phyloP scores from a whole-genome alignment of 768 basidiomycete genomes.

The Trametes cingulata region DNA sequence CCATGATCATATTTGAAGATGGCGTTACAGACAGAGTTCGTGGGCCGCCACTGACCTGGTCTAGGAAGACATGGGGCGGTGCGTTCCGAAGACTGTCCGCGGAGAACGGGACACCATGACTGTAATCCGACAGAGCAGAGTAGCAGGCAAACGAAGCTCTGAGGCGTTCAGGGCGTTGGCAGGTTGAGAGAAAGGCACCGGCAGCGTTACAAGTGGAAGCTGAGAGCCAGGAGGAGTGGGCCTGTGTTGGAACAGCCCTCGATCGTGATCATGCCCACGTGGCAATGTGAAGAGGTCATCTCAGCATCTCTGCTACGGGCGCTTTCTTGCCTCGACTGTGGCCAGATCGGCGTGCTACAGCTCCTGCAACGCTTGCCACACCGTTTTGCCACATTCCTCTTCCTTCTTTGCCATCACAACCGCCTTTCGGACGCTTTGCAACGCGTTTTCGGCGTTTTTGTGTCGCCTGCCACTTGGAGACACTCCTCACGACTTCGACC shows the following conservation, averaged over 20 bases:
- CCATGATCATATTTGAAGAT: too few relatives aligned
- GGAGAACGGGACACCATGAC: too few relatives aligned
- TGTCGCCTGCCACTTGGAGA: background rate
- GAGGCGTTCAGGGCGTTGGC: too few relatives aligned
- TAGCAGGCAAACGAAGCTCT: too few relatives aligned
- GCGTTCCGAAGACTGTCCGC: too few relatives aligned
- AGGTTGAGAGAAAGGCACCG: too few relatives aligned
- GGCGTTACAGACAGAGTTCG: too few relatives aligned
- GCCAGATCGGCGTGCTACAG: slow-evolving; percentile 4
- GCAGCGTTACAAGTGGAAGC: background rate
- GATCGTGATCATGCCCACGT: slow-evolving; percentile 3
- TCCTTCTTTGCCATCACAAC: background rate
- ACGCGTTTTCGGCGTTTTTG: background rate
- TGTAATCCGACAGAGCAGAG: too few relatives aligned
- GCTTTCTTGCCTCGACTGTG: slow-evolving; percentile 1
- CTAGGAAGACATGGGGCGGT: too few relatives aligned
- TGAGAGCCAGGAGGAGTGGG: background rate
- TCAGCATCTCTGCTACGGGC: background rate
- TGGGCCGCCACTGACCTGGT: too few relatives aligned
- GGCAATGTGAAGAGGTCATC: slow-evolving; percentile 1
- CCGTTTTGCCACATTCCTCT: background rate
- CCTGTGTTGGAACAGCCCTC: background rate
- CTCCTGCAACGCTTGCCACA: background rate
- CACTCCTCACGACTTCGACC: background rate
- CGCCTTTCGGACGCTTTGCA: background rate